Conservation (phyloP, 2,329 filamentous ascomycete species). For the Bipolaris oryzae region DNA sequence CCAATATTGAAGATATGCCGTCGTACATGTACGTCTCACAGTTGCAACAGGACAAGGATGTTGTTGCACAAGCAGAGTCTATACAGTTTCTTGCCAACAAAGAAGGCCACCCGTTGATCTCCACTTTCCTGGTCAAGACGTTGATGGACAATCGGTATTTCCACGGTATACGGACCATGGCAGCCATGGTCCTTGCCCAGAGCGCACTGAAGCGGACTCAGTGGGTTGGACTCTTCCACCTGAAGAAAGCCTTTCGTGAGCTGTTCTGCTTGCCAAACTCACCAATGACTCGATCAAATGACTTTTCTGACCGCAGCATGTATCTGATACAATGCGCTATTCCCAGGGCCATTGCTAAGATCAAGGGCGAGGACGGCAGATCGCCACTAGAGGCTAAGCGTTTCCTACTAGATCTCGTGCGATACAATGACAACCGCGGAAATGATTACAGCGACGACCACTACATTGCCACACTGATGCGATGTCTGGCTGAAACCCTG, state of each 20-base stretch:
- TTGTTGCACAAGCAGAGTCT: slow-evolving; percentile 78
- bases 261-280: slow-evolving; percentile 84
- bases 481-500: slow-evolving; percentile 63
- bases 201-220: slow-evolving; percentile 66
- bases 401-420: slow-evolving; percentile 86
- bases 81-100: slow-evolving; percentile 75
- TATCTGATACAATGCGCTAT: slow-evolving; percentile 88
- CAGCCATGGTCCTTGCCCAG: slow-evolving; percentile 76
- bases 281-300: slow-evolving; percentile 82
- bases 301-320: slow-evolving; percentile 84
- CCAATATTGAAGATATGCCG: slow-evolving; percentile 76
- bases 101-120: slow-evolving; percentile 77
- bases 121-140: slow-evolving; percentile 87
- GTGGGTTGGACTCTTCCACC: slow-evolving; percentile 81
- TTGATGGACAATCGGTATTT: slow-evolving; percentile 92
- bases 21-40: slow-evolving; percentile 98
- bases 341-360: slow-evolving; percentile 75
- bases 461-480: slow-evolving; percentile 83
- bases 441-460: slow-evolving; percentile 89
- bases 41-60: slow-evolving; percentile 93
- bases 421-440: slow-evolving; percentile 92
- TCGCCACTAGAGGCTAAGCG: slow-evolving; percentile 79
- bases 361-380: slow-evolving; percentile 75
- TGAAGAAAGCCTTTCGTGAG: slow-evolving; percentile 83
- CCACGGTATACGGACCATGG: slow-evolving; percentile 87